Evolutionary conservation across 2,329 filamentous ascomycete genomes (phyloP), one percentile per base, ranked within the genome.

Genomic region (Huntiella decipiens): DNA sequence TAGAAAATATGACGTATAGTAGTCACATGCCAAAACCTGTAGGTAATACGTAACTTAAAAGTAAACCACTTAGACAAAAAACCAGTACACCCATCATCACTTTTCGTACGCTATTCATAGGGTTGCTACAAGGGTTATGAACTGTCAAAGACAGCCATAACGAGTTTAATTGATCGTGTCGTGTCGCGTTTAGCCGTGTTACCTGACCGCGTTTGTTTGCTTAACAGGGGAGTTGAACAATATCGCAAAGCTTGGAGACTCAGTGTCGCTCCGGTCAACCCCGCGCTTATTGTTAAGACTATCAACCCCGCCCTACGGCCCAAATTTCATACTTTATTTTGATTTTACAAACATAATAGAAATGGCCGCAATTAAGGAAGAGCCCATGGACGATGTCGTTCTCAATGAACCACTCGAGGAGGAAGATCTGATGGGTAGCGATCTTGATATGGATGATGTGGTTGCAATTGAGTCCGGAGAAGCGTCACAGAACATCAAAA

Each of bases 301-400:
- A 17, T 38, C 17, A 15, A 16, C 13, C 36, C n/a, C 36, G 13
- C 17, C 17, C 36, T 38, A 38, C 36, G 10, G 13, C 36, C n/a
- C n/a, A 38, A 28, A 28, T 28, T 17, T 17, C 36, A 38, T 13
- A 15, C 7, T 17, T 38, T 38, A 38, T 13, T 15, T 28, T n/a
- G 13, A 11, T 37, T 31, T 31, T 28, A 45, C 5, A 42, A 8
- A 42, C 39, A 31, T 4, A 13, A 15, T 13, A 19, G 7, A 33
- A 37, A 45, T 45, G 43, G 31, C 44, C 19, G n/a, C 15, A 32
- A 28, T 51, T 13, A 41, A 43, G 11, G 46, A 42, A 13, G 38
- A 46, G 12, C 48, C 43, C 8, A 19, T 32, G 15, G 57, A 52
- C 44, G 64, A 68, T 45, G 57, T 66, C 46, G 58, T 61, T 35